Percentiles rank a stretch among this genome's conserved stretches.
Conservation (phyloP, 148 eudicot genomes). For the Cornus florida region DNA sequence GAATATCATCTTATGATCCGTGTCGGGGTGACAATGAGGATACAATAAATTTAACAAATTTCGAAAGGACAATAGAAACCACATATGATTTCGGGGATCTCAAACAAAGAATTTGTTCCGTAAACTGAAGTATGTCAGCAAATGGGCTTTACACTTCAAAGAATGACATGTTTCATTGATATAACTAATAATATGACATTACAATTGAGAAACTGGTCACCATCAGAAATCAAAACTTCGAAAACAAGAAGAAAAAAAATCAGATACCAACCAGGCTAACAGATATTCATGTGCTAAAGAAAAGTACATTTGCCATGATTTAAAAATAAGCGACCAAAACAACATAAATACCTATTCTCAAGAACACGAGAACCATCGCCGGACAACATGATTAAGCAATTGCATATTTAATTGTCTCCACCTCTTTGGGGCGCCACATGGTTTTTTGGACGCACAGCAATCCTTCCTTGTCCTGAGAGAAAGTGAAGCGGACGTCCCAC, state of each 20-base stretch:
- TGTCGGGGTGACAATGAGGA: too few relatives aligned
- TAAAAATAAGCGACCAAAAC: neutral
- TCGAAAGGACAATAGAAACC: too few relatives aligned
- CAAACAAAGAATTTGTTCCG: neutral
- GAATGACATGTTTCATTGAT: neutral
- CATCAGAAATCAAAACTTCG: slow-evolving; percentile 5
- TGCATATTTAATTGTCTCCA: slow-evolving; percentile 36
- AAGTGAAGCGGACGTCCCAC: slow-evolving; percentile 45
- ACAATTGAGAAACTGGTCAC: neutral
- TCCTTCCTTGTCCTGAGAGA: slow-evolving; percentile 52
- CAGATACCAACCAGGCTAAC: neutral
- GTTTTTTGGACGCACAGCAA: slow-evolving; percentile 47
- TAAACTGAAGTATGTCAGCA: neutral
- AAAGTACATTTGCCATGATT: slow-evolving; percentile 5
- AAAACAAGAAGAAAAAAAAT: neutral
- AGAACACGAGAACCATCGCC: neutral
- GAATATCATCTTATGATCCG: too few relatives aligned
- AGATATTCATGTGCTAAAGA: slow-evolving; percentile 1
- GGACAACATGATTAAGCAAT: slow-evolving; percentile 18
- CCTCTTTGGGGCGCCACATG: slow-evolving; percentile 51
- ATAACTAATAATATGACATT: neutral
- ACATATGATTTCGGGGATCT: too few relatives aligned
- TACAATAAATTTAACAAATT: too few relatives aligned
- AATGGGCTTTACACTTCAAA: neutral
- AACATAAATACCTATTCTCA: slow-evolving; percentile 11